Base-by-base conservation (phyloP, 2,329 filamentous ascomycete species). In the Pseudogymnoascus sp. region DNA sequence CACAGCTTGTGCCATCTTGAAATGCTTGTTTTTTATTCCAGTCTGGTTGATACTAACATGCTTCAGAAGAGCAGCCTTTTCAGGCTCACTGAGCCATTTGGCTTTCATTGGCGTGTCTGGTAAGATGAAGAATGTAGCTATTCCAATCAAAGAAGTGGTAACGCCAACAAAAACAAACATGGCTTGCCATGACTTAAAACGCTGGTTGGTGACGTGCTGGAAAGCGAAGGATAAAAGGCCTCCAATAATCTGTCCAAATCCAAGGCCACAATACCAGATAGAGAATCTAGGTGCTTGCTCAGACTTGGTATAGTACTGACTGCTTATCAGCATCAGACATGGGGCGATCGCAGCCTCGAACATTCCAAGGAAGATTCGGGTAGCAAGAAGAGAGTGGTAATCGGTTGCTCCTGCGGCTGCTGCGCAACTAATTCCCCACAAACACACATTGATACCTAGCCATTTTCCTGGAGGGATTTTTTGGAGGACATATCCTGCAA, bases 391-490 rank as follows among this genome's bases (percentile, higher is more conserved):
- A 0, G 77, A 78, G 21, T 70, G 74, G 68, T 84, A 86, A 69
- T 79, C 77, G 58, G 76, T 75, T 10, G 80, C 78, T 3, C 81
- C 83, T 0, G 81, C 80, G 24, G 79, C 80, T 61, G 77, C 79
- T 2, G 79, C 78, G 1, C 80, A 82, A 1, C 80, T 77, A 8
- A 84, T 71, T 1, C 83, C 84, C 84, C 84, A 87, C 61, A 81
- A 73, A 4, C 79, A 71, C 36, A 86, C 80, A 64, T 86, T 86
- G 58, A 75, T 66, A 6, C 79, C 84, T 1, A 88, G 76, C 71
- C 82, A 85, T 68, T 85, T 87, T 9, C 78, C 81, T 0, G 82
- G 78, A 5, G 85, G 84, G 6, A 86, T 74, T 44, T 77, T 78
- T 62, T 88, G 84, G 13, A 88, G 77, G 17, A 87, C 76, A 64